Percentiles rank a stretch among this genome's conserved stretches.
Evolutionary conservation across 108 stramenopile species (phyloP).

Genomic region (Ochromonas danica): DNA sequence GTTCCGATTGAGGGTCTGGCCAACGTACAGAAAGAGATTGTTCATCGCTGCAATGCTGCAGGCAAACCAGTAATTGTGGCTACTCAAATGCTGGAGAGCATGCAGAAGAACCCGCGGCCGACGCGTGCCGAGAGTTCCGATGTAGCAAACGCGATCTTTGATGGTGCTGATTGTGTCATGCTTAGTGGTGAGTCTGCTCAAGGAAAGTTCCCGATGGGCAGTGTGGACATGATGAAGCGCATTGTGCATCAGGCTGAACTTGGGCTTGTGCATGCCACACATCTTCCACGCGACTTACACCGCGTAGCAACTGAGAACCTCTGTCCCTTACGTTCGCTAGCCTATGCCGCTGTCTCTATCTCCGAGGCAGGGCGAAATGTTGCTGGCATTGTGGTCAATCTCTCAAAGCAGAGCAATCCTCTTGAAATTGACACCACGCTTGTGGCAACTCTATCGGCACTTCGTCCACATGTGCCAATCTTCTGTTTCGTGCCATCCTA

Average conservation of each 20-base stretch:
- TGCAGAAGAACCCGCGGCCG: constrained; percentile 66
- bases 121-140: constrained; percentile 50
- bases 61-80: constrained; percentile 92
- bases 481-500: neutral
- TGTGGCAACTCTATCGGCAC: neutral
- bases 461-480: neutral
- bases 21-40: constrained; percentile 91
- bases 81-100: constrained; percentile 95
- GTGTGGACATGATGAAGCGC: constrained; percentile 12
- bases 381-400: neutral
- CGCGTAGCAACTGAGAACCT: neutral
- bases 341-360: neutral
- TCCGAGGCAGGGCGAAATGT: neutral
- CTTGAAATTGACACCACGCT: neutral
- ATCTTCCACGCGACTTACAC: neutral
- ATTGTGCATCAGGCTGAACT: constrained; percentile 6
- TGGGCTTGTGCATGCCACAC: neutral
- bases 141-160: constrained; percentile 39
- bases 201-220: constrained; percentile 25
- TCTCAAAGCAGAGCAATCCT: neutral
- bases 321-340: neutral
- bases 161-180: constrained; percentile 37
- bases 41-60: constrained; percentile 80
- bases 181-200: constrained; percentile 32
- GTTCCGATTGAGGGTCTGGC: constrained; percentile 96